Evolutionary conservation across 176 grass and related monocot species (phyloP).

Genomic region (Hyparrhenia diplandra): DNA sequence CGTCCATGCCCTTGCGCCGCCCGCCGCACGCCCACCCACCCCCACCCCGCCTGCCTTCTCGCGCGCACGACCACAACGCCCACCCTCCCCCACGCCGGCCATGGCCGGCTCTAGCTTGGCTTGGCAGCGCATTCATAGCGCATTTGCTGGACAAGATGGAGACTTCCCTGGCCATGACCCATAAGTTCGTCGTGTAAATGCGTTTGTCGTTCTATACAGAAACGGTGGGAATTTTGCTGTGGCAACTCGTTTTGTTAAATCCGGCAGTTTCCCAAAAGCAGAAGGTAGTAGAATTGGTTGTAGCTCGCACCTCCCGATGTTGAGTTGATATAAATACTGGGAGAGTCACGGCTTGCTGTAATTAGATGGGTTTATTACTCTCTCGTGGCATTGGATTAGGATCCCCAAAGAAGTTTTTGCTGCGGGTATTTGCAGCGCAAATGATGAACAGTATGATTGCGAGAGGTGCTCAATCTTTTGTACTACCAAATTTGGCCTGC

Average conservation of each 20-base stretch:
- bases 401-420: neutral
- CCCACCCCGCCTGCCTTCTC: too few species aligned
- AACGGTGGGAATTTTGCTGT: conserved; percentile 20
- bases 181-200: conserved; percentile 26
- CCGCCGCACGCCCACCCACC: too few species aligned
- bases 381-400: neutral
- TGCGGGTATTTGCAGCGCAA: neutral
- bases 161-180: neutral
- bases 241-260: neutral
- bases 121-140: neutral
- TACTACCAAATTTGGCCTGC: conserved; percentile 7
- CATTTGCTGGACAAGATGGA: neutral
- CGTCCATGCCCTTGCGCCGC: too few species aligned
- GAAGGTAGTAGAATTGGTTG: neutral
- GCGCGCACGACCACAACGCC: too few species aligned
- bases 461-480: neutral
- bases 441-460: neutral
- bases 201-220: neutral
- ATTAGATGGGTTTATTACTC: neutral
- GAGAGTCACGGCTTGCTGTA: neutral
- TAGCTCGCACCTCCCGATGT: neutral
- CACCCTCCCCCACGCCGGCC: too few species aligned
- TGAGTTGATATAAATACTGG: neutral
- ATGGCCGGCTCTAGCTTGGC: too few species aligned
- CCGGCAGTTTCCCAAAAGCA: neutral